Conservation (phyloP, 257 asterid species). For the Przewalskia tangutica region DNA sequence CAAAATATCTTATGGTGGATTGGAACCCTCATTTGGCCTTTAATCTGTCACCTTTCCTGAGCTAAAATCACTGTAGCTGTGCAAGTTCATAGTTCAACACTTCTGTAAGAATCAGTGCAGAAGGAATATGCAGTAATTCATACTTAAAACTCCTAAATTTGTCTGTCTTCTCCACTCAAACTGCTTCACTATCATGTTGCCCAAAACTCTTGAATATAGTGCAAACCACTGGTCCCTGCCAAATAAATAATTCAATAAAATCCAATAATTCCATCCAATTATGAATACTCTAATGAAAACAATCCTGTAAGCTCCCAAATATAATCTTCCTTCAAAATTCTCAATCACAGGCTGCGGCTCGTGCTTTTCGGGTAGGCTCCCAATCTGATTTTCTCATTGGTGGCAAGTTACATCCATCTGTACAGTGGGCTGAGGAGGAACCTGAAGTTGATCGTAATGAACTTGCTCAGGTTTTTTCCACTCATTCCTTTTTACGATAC, state of each 20-base stretch:
- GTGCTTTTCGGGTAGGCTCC: slow-evolving; percentile 72
- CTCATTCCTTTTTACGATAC: slow-evolving; percentile 1
- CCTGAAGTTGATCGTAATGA: slow-evolving; percentile 43
- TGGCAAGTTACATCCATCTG: slow-evolving; percentile 74
- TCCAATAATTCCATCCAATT: slow-evolving; percentile 3
- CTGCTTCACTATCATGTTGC: background rate
- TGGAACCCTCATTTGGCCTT: background rate
- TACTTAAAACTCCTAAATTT: background rate
- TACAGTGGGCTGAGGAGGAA: slow-evolving; percentile 88
- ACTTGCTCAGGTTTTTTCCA: slow-evolving; percentile 54
- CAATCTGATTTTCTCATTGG: slow-evolving; percentile 74
- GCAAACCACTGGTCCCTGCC: background rate
- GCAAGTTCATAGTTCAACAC: background rate
- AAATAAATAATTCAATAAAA: slow-evolving; percentile 4
- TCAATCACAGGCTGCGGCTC: slow-evolving; percentile 94
- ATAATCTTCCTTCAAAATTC: slow-evolving; percentile 46
- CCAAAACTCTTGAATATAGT: background rate
- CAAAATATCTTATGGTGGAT: background rate
- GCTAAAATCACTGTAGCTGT: background rate
- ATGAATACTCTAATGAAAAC: slow-evolving; percentile 5
- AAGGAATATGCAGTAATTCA: background rate
- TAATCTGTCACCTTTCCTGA: background rate
- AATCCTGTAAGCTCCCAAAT: slow-evolving; percentile 26
- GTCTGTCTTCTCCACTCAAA: background rate
- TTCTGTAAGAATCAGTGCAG: background rate